Percentiles rank a stretch among this genome's conserved stretches.
These are phyloP conservation scores for Glomus cerebriforme DNA, from an alignment of 192 early-diverging fungal species.

Conservation along the genomic window DNA sequence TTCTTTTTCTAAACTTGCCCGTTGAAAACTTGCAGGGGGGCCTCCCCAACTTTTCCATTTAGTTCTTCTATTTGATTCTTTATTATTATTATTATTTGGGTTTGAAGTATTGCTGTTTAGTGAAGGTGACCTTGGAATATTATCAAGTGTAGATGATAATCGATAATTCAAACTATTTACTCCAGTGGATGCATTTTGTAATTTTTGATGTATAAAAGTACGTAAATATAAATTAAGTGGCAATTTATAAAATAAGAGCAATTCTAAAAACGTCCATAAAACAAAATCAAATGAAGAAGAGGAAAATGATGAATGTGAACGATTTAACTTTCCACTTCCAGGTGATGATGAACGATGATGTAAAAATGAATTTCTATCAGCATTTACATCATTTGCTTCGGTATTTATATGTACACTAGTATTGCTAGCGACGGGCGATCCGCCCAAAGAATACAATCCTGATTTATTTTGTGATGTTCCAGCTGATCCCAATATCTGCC, in stretches of 20 bases:
- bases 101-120: background rate
- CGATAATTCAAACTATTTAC: background rate
- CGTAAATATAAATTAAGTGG: constrained; percentile 40
- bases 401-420: constrained; percentile 24
- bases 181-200: background rate
- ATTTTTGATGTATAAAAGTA: constrained; percentile 34
- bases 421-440: constrained; percentile 31
- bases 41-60: constrained; percentile 32
- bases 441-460: background rate
- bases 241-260: constrained; percentile 48
- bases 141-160: background rate
- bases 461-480: constrained; percentile 21
- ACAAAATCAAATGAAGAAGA: constrained; percentile 48
- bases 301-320: constrained; percentile 12
- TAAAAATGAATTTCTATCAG: constrained; percentile 7
- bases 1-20: background rate
- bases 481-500: constrained; percentile 37
- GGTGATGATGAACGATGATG: background rate
- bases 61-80: background rate
- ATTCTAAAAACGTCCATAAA: constrained; percentile 57
- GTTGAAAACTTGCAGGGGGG: constrained; percentile 9
- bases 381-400: background rate
- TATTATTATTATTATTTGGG: background rate
- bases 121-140: background rate
- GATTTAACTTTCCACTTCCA: background rate